Evolutionary conservation across 139 green algal species (phyloP).

Genomic region (Chlamydomonas applanata): DNA sequence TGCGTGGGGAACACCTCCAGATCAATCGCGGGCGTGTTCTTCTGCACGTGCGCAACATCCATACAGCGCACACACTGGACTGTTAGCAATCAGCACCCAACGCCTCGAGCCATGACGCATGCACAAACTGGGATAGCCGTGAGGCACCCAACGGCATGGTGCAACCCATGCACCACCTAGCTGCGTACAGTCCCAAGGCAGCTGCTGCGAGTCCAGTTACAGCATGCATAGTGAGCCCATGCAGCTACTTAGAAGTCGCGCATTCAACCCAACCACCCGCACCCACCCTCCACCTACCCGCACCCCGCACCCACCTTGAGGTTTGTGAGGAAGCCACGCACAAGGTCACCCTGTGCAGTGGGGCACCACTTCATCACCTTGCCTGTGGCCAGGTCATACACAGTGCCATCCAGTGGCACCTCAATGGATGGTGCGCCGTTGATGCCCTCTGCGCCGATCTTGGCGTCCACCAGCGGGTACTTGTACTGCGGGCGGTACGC

Average conservation of each 20-base stretch:
- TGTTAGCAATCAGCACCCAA: not conserved
- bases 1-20: constrained; percentile 6
- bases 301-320: not conserved
- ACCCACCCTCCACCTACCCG: not conserved
- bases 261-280: not conserved
- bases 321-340: constrained; percentile 21
- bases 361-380: constrained; percentile 50
- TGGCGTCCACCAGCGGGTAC: constrained; percentile 6
- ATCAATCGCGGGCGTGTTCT: not conserved
- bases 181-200: not conserved
- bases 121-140: not conserved
- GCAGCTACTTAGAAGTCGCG: not conserved
- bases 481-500: not conserved
- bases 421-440: constrained; percentile 51
- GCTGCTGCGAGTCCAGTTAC: not conserved
- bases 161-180: too few species aligned
- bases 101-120: not conserved
- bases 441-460: not conserved
- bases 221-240: not conserved
- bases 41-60: not conserved
- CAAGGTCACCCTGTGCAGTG: not conserved
- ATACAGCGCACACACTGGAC: not conserved
- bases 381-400: constrained; percentile 69
- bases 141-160: too few species aligned
- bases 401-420: constrained; percentile 66